phyloP scores from a whole-genome alignment of 2,329 filamentous ascomycete genomes.

The Claviceps arundinis region DNA sequence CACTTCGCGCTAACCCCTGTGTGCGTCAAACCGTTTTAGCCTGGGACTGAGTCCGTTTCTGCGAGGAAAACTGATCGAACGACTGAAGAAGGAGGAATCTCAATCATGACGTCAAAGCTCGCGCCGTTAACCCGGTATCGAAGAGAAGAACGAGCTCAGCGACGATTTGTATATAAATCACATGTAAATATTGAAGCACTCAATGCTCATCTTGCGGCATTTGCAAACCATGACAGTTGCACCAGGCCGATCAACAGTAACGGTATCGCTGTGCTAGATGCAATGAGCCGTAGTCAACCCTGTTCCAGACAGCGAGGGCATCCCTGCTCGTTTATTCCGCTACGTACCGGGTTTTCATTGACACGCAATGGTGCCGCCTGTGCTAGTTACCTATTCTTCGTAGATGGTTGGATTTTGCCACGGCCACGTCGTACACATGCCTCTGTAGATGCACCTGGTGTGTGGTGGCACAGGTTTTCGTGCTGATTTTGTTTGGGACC shows the following conservation, averaged over 20 bases:
- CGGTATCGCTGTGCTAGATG: not conserved
- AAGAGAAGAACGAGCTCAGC: not conserved
- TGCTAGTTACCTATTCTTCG: not conserved
- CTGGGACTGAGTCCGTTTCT: slow-evolving; percentile 30
- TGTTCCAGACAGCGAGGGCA: not conserved
- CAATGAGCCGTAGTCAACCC: not conserved
- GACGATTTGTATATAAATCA: not conserved
- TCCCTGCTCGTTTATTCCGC: not conserved
- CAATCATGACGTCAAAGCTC: not conserved
- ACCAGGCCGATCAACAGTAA: not conserved
- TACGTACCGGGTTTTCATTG: not conserved
- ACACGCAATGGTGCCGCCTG: not conserved
- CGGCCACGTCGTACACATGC: not conserved
- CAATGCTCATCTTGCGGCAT: not conserved
- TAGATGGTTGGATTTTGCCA: not conserved
- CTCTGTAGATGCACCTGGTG: not conserved
- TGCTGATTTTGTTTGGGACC: not conserved
- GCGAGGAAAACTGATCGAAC: slow-evolving; percentile 38
- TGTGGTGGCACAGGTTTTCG: not conserved
- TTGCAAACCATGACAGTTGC: not conserved
- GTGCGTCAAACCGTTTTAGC: slow-evolving; percentile 7
- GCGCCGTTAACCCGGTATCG: not conserved
- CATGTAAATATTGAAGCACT: not conserved
- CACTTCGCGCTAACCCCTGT: slow-evolving; percentile 11
- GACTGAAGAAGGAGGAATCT: slow-evolving; percentile 33